These are phyloP conservation scores for Elongisporangium anandrum DNA, from an alignment of 352 stramenopile species.

Conservation along the genomic window DNA sequence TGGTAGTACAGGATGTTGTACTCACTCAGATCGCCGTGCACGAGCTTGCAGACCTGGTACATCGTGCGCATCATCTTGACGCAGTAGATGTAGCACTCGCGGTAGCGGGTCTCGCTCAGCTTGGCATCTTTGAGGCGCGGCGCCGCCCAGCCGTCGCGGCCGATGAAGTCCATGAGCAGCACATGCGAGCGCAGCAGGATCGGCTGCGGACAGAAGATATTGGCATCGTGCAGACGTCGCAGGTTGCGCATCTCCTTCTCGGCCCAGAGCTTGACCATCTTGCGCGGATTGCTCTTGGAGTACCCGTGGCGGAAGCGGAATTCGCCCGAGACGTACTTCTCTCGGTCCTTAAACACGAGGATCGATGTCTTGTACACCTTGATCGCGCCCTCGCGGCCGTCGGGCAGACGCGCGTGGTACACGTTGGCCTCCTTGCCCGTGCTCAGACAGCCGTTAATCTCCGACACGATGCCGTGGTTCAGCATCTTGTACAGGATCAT, in stretches of 20 bases:
- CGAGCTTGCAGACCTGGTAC: conserved; percentile 95
- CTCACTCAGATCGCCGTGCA: conserved; percentile 98
- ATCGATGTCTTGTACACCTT: conserved; percentile 91
- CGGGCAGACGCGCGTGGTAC: conserved; percentile 92
- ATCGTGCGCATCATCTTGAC: conserved; percentile 96
- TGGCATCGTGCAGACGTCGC: conserved; percentile 86
- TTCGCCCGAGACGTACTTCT: conserved; percentile 98
- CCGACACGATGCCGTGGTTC: conserved; percentile 92
- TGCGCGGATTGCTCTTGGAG: conserved; percentile 96
- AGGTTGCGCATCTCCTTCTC: conserved; percentile 99
- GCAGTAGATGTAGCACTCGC: conserved; percentile 94
- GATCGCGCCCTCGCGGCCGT: conserved; percentile 76
- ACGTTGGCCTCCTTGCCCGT: conserved; percentile 99
- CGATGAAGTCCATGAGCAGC: conserved; percentile 99
- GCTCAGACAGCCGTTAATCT: conserved; percentile 98
- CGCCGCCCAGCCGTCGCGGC: conserved; percentile 92
- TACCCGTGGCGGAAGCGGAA: conserved; percentile 98
- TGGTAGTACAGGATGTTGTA: conserved; percentile 99
- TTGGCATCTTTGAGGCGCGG: conserved; percentile 94
- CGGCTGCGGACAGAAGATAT: conserved; percentile 90
- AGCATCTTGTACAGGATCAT: conserved; percentile 99
- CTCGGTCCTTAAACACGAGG: conserved; percentile 99
- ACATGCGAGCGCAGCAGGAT: conserved; percentile 97
- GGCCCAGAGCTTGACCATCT: conserved; percentile 99
- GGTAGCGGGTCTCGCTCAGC: conserved; percentile 87